Percentiles rank a stretch among this genome's conserved stretches.
phyloP scores from a whole-genome alignment of 2,329 filamentous ascomycete species.

The Aurifilum marmelostoma region DNA sequence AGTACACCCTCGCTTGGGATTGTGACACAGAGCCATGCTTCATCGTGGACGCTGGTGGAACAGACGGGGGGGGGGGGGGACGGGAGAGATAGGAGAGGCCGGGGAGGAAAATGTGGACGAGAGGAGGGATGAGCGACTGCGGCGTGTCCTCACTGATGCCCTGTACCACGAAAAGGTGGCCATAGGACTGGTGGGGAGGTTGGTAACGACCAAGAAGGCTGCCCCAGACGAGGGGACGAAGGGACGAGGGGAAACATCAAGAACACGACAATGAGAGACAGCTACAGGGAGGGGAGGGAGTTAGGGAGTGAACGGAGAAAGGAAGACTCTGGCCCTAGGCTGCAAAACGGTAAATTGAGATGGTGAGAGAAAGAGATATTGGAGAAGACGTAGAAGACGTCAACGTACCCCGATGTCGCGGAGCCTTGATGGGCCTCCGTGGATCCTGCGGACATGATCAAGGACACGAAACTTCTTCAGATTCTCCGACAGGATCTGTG shows the following conservation, averaged over 20 bases:
- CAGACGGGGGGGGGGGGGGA: neutral
- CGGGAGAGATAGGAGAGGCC: too few species aligned
- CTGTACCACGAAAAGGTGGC: neutral
- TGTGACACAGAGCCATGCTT: neutral
- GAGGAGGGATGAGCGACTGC: too few species aligned
- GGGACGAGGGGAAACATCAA: neutral
- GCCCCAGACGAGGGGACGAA: too few species aligned
- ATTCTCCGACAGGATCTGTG: neutral
- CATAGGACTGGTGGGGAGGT: neutral
- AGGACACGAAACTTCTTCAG: too few species aligned
- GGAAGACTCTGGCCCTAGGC: neutral
- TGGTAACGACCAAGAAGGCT: neutral
- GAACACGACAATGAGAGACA: too few species aligned
- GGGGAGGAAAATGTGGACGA: too few species aligned
- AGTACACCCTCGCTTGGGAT: neutral
- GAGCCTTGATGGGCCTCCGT: conserved; percentile 8
- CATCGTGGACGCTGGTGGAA: neutral
- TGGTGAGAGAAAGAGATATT: neutral
- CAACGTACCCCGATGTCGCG: neutral
- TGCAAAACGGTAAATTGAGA: neutral
- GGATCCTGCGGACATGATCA: neutral
- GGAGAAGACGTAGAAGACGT: neutral
- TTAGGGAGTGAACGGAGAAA: neutral
- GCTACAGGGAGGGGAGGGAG: neutral
- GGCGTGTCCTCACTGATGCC: too few species aligned